A percentile compares a stretch with the other conserved stretches of the same genome.
These are phyloP conservation scores for Neurospora sublineolata DNA, from an alignment of 495 filamentous ascomycete genomes.

Conservation along the genomic window DNA sequence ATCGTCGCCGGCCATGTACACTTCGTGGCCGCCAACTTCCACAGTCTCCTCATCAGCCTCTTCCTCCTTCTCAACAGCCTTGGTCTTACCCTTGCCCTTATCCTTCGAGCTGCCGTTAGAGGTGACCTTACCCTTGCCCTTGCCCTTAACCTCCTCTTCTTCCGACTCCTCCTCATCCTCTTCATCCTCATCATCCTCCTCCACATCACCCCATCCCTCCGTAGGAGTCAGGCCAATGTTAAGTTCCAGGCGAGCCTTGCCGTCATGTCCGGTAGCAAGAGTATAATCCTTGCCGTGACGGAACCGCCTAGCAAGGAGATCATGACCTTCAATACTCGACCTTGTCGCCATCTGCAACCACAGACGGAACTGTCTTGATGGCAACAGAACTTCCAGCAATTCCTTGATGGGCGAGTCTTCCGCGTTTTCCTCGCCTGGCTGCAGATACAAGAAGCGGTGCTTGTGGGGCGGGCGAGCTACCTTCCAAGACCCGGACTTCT, in stretches of 20 bases:
- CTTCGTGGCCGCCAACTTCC: constrained; percentile 76
- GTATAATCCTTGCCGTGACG: constrained; percentile 82
- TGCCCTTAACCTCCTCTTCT: constrained; percentile 21
- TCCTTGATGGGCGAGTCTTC: constrained; percentile 54
- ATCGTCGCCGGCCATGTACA: constrained; percentile 85
- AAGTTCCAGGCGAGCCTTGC: constrained; percentile 74
- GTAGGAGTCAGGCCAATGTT: constrained; percentile 76
- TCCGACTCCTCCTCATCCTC: constrained; percentile 28
- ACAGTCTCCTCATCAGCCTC: constrained; percentile 21
- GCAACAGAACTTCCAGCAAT: constrained; percentile 65
- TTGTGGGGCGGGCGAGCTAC: constrained; percentile 88
- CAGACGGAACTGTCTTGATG: constrained; percentile 76
- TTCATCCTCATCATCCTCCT: constrained; percentile 41
- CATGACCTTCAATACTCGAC: constrained; percentile 50
- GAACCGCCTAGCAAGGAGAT: constrained; percentile 72
- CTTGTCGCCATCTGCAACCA: constrained; percentile 79
- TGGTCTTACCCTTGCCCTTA: constrained; percentile 15
- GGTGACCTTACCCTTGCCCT: constrained; percentile 37
- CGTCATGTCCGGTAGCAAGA: constrained; percentile 72
- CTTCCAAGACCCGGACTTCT: constrained; percentile 48
- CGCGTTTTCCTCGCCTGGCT: constrained; percentile 23
- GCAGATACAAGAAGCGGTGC: constrained; percentile 79
- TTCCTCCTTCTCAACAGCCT: constrained; percentile 10
- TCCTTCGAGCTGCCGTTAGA: constrained; percentile 23
- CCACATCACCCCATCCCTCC: constrained; percentile 67